Base-by-base conservation (phyloP, 768 basidiomycete genomes). In the Tulasnella sp. region DNA sequence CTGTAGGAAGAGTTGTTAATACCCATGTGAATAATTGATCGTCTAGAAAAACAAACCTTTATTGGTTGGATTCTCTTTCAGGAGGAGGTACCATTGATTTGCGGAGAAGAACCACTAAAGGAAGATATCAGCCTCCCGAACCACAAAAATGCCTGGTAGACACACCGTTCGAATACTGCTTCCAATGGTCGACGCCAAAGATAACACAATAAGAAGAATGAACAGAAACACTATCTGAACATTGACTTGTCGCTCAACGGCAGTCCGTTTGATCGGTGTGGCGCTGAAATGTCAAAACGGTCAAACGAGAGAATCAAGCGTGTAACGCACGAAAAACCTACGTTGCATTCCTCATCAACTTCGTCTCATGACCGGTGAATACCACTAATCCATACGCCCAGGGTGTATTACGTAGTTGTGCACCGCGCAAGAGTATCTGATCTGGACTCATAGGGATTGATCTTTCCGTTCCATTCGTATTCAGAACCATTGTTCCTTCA, bases 291-390 rank as follows among this genome's bases (percentile, higher is more conserved):
- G 31, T 13, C 22, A 16, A 37, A n/a, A 44, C 34, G 35, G 25
- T 37, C 27, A 10, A 33, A 9, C 22, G 40, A 31, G 29, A 47
- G 22, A 5, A 19, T 8, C 34, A 31, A 46, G 22, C 5, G 12
- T 8, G 24, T 20, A n/a, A n/a, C n/a, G n/a, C n/a, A n/a, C n/a
- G n/a, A n/a, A n/a, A 16, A 31, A 32, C 88, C 69, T 61, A 91
- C 90, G 92, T 96, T 37, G 95, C 93, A 60, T 98, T 98, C 53
- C 88, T 77, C 90, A 98, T 92, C 32, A 99, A 66, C 65, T 99
- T 99, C 16, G 95, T 98, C 70, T 99, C 92, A 61, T 98, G 95
- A 0, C 95, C 95, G 0, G 91, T 93, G 59, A 90, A 96, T 35
- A 98, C 84, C 29, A 81, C 82, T 6, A 99, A 62, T 10, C 92